phyloP scores from a whole-genome alignment of 331 rosid species.

The Malus hybrid region DNA sequence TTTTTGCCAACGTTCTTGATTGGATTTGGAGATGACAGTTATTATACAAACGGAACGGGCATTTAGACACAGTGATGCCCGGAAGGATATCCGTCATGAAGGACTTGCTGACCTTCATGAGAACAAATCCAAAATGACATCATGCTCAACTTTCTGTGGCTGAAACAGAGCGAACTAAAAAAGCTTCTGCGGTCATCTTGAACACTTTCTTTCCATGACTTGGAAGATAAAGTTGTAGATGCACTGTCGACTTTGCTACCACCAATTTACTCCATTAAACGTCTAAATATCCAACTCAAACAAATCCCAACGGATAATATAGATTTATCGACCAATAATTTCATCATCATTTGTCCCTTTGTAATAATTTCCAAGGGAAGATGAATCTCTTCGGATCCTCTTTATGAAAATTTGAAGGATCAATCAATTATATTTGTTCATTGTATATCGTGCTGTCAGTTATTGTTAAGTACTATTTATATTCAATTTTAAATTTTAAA shows the following conservation, averaged over 20 bases:
- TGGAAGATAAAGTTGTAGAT: conserved; percentile 3
- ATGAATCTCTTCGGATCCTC: too few species aligned
- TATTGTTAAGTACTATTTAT: too few species aligned
- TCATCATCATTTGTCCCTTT: too few species aligned
- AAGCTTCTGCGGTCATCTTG: conserved; percentile 1
- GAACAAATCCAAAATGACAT: background rate
- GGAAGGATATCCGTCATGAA: background rate
- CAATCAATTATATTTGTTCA: too few species aligned
- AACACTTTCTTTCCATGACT: conserved; percentile 4
- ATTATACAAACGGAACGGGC: background rate
- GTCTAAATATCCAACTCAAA: background rate
- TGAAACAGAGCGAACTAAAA: background rate
- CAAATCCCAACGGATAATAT: too few species aligned
- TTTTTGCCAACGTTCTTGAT: too few species aligned
- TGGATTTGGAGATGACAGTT: background rate
- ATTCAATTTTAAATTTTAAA: too few species aligned
- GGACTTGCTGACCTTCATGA: background rate
- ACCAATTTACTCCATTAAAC: conserved; percentile 6
- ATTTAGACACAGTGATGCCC: background rate
- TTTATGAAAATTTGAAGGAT: too few species aligned
- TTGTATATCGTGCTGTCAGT: too few species aligned
- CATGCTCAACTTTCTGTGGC: background rate
- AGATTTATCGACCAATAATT: too few species aligned
- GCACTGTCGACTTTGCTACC: conserved; percentile 3
- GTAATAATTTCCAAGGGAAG: too few species aligned